phyloP scores from a whole-genome alignment of 1,139 yeast species.

The Pichia sp. region DNA sequence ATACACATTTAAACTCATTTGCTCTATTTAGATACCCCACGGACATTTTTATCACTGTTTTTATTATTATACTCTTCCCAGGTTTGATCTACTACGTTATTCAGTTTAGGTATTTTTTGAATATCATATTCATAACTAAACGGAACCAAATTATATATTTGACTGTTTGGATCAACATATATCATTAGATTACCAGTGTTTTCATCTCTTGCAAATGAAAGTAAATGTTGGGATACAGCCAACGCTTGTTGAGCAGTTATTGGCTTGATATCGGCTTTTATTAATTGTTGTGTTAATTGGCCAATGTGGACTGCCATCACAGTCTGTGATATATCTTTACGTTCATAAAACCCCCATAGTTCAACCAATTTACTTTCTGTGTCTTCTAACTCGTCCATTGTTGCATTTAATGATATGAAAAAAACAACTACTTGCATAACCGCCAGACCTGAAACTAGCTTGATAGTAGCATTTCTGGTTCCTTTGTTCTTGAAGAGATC shows the following conservation, averaged over 20 bases:
- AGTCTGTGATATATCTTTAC: slow-evolving; percentile 19
- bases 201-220: slow-evolving; percentile 12
- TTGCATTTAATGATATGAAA: neutral
- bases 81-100: slow-evolving; percentile 1
- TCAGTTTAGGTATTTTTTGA: slow-evolving; percentile 6
- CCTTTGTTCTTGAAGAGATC: slow-evolving; percentile 4
- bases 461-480: slow-evolving; percentile 2
- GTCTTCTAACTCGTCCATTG: slow-evolving; percentile 6
- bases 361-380: slow-evolving; percentile 10
- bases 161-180: slow-evolving; percentile 12
- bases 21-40: neutral
- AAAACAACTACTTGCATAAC: slow-evolving; percentile 4
- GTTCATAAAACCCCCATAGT: slow-evolving; percentile 13
- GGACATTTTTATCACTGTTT: slow-evolving; percentile 7
- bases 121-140: slow-evolving; percentile 19
- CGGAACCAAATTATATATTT: slow-evolving; percentile 15
- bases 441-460: neutral
- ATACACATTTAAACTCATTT: too few species aligned
- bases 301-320: slow-evolving; percentile 22
- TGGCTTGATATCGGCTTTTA: slow-evolving; percentile 15
- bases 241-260: slow-evolving; percentile 13
- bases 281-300: slow-evolving; percentile 16
- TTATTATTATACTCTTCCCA: slow-evolving; percentile 11
- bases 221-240: slow-evolving; percentile 9
- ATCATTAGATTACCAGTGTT: slow-evolving; percentile 14